A percentile compares a stretch with the other conserved stretches of the same genome.
These are phyloP conservation scores for Rhynchospora pubera DNA, from an alignment of 176 grass and related monocot species.

Conservation along the genomic window DNA sequence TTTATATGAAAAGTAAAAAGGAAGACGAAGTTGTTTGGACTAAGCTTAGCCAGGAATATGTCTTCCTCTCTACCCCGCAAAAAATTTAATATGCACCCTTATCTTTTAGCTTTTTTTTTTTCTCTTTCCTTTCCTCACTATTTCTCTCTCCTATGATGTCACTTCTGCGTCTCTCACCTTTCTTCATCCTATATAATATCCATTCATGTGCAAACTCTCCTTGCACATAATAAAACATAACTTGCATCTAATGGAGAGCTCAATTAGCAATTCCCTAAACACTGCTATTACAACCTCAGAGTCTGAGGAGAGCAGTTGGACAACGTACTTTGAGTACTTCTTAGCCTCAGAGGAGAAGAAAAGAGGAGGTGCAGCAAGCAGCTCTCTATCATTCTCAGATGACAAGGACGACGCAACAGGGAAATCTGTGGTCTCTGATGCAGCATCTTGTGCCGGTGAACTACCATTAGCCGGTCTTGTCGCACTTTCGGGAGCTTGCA, in stretches of 20 bases:
- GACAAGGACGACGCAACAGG: slow-evolving; percentile 5
- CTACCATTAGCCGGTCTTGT: background rate
- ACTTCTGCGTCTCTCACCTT: background rate
- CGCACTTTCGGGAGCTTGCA: slow-evolving; percentile 25
- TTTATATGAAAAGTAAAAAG: background rate
- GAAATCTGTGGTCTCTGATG: slow-evolving; percentile 60
- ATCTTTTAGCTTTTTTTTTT: slow-evolving; percentile 14
- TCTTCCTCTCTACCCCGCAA: background rate
- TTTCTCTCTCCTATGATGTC: slow-evolving; percentile 17
- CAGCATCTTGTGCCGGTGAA: slow-evolving; percentile 33
- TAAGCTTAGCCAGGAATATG: background rate
- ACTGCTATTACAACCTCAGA: slow-evolving; percentile 35
- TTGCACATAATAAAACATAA: slow-evolving; percentile 13
- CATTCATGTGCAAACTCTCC: slow-evolving; percentile 33
- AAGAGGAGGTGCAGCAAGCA: slow-evolving; percentile 20
- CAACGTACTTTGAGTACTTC: slow-evolving; percentile 75
- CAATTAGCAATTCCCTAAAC: slow-evolving; percentile 37
- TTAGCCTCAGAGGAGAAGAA: slow-evolving; percentile 52
- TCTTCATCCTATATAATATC: slow-evolving; percentile 40
- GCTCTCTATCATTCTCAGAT: slow-evolving; percentile 17
- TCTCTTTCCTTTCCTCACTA: background rate
- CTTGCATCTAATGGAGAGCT: slow-evolving; percentile 47
- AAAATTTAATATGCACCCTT: slow-evolving; percentile 7
- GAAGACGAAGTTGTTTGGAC: slow-evolving; percentile 1
- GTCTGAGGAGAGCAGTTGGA: slow-evolving; percentile 78